Percentiles rank a stretch among this genome's conserved stretches.
These are phyloP conservation scores for Pythium chondricola DNA, from an alignment of 352 stramenopile genomes.

Conservation along the genomic window DNA sequence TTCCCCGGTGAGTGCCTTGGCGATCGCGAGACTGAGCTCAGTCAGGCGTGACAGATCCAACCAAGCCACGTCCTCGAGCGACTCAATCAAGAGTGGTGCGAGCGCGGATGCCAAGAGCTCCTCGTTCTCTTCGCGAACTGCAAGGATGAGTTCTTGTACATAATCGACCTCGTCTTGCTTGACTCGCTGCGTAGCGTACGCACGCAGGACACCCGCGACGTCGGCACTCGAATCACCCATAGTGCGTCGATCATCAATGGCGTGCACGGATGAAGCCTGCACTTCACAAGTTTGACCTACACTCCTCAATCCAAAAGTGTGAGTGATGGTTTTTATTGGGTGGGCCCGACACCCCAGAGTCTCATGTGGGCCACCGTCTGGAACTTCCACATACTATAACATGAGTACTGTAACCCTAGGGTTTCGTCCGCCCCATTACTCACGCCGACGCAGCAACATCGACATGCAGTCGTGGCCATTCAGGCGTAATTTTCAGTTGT, in stretches of 20 bases:
- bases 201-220: constrained; percentile 2
- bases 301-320: no score
- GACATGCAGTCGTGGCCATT: no score
- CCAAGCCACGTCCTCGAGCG: constrained; percentile 37
- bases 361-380: no score
- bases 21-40: constrained; percentile 5
- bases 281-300: no score
- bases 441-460: no score
- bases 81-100: constrained; percentile 24
- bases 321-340: no score
- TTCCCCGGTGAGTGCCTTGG: constrained; percentile 5
- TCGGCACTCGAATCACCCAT: no score
- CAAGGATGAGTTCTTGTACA: constrained; percentile 55
- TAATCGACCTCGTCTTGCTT: constrained; percentile 52
- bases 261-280: not conserved
- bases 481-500: no score
- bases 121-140: constrained; percentile 30
- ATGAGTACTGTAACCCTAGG: no score
- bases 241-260: constrained; percentile 1
- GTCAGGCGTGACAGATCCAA: constrained; percentile 17
- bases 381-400: no score
- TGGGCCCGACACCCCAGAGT: no score
- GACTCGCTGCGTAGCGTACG: constrained; percentile 4
- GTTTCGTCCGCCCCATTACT: no score
- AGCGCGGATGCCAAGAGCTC: constrained; percentile 17